Evolutionary conservation across 2,329 filamentous ascomycete species (phyloP), one percentile per base, ranked within the genome.

Genomic region (Sphaerostilbella broomeana): DNA sequence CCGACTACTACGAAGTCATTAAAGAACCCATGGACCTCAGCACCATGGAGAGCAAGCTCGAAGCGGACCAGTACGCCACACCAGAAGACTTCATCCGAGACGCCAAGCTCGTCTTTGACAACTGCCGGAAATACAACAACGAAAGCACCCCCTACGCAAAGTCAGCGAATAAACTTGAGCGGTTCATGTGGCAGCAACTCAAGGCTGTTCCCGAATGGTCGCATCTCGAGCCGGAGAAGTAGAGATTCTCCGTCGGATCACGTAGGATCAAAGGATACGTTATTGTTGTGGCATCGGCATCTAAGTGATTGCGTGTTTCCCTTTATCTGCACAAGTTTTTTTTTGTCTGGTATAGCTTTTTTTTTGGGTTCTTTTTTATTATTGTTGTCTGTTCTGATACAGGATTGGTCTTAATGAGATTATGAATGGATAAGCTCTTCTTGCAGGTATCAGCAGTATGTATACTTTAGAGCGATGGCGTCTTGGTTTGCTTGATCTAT

Each of bases 1-100:
- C 87, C n/a, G 92, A 98, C 61, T 98, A 98, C 66, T 97, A 97
- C 68, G 87, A 95, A 44, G 89, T 97, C 45, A 98, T 98, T 69
- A 89, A 89, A 58, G 85, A 95, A 60, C 92, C 92, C 24, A 98
- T 98, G 92, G 92, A 95, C 58, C 71, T 95, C 33, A 82, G 78
- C 33, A 95, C 89, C 15, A 97, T 98, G 90, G 92, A 97, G 63
- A 80, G 79, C 51, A 94, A 94, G 63, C 82, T 95, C 47, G 89
- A 97, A 56, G 86, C 87, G 26, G 92, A 97, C 63, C 77, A 90
- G 55, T 98, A 98, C 58, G 77, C 80, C 12, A 88, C 79, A 0
- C 90, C 92, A 0, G 88, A 97, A 57, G 92, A 97, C 53, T 95
- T 98, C 52, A 81, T 90, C 65, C 77, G 75, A 47, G 92, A 98